A percentile compares a stretch with the other conserved stretches of the same genome.
Conservation (phyloP, 805 yeast species). For the Yarrowia yakushimensis region DNA sequence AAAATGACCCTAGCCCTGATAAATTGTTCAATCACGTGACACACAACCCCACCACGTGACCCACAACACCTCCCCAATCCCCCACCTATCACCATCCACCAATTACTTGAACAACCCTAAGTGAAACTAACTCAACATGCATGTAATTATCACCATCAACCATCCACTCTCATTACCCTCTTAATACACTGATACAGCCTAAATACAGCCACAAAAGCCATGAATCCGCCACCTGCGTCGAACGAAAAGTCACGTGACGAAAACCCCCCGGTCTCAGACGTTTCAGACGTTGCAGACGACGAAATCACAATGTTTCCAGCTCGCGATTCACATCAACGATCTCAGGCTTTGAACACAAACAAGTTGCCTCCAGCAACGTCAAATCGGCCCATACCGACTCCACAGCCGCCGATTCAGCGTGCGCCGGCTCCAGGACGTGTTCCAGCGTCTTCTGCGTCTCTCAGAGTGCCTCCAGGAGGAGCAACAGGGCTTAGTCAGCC, state of each 20-base stretch:
- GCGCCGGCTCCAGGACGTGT: conserved; percentile 1
- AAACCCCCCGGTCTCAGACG: too few relatives aligned
- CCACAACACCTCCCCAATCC: too few relatives aligned
- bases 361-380: conserved; percentile 10
- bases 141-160: too few relatives aligned
- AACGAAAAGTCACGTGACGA: too few relatives aligned
- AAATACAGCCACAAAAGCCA: not conserved
- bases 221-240: conserved; percentile 12
- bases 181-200: not conserved
- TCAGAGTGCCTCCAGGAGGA: conserved; percentile 1
- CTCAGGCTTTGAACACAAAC: not conserved
- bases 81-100: too few relatives aligned
- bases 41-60: too few relatives aligned
- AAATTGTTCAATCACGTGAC: too few relatives aligned
- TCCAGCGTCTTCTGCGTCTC: conserved; percentile 1
- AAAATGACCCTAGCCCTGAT: too few relatives aligned
- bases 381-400: conserved; percentile 12
- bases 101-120: not conserved
- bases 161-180: too few relatives aligned
- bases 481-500: not conserved
- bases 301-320: conserved; percentile 20
- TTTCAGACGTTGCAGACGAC: not conserved
- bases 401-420: not conserved
- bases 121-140: not conserved
- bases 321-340: conserved; percentile 11